These are phyloP conservation scores for Atkinsonella texensis DNA, from an alignment of 2,329 filamentous ascomycete species.

Conservation along the genomic window DNA sequence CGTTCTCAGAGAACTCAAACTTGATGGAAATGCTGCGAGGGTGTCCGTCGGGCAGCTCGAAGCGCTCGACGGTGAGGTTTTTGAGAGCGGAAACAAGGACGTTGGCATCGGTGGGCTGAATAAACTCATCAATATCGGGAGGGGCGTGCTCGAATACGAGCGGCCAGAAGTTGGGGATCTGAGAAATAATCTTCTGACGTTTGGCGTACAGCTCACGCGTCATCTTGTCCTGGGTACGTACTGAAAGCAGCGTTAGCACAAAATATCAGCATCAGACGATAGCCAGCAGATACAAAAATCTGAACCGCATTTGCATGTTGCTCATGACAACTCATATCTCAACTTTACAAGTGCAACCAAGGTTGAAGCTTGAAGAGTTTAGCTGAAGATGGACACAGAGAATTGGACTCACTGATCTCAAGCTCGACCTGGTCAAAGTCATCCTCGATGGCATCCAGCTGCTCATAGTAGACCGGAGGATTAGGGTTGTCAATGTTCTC, in stretches of 20 bases:
- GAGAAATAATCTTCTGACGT: constrained; percentile 55
- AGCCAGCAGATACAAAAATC: too few relatives aligned
- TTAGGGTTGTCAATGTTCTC: constrained; percentile 26
- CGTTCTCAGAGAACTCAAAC: constrained; percentile 71
- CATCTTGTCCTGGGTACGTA: constrained; percentile 60
- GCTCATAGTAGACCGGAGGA: constrained; percentile 51
- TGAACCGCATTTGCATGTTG: background rate
- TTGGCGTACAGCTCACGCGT: constrained; percentile 62
- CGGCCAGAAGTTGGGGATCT: constrained; percentile 88
- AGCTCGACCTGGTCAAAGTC: constrained; percentile 76
- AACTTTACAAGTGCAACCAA: too few relatives aligned
- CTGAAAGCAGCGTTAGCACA: constrained; percentile 27
- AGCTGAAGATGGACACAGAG: too few relatives aligned
- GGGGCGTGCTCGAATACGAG: constrained; percentile 82
- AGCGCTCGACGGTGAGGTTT: constrained; percentile 61
- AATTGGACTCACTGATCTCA: constrained; percentile 57
- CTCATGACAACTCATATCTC: background rate
- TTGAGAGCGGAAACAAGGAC: constrained; percentile 58
- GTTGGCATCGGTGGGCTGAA: constrained; percentile 67
- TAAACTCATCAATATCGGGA: constrained; percentile 74
- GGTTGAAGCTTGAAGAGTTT: background rate
- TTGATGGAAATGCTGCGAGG: constrained; percentile 68
- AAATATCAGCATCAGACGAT: too few relatives aligned
- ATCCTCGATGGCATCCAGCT: constrained; percentile 67
- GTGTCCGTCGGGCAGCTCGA: constrained; percentile 66